phyloP scores from a whole-genome alignment of 257 asterid genomes.

The Ballota nigra region DNA sequence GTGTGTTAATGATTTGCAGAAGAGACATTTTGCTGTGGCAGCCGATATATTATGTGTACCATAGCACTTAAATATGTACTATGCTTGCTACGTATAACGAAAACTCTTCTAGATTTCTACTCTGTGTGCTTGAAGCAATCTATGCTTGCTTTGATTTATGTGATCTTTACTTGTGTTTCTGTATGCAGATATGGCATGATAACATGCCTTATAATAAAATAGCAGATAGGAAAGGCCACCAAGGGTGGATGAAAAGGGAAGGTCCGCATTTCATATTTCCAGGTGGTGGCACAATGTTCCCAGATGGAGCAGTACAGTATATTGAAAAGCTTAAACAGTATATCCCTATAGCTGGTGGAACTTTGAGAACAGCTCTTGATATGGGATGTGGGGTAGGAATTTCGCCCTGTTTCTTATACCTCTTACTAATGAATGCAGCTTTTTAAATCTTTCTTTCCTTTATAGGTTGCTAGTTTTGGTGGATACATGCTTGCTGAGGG shows the following conservation, averaged over 20 bases:
- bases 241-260: constrained; percentile 97
- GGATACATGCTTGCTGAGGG: constrained; percentile 85
- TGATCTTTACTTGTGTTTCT: constrained; percentile 16
- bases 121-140: constrained; percentile 10
- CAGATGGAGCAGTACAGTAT: constrained; percentile 88
- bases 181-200: constrained; percentile 87
- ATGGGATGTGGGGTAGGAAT: constrained; percentile 95
- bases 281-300: constrained; percentile 98
- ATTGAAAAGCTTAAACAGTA: constrained; percentile 93
- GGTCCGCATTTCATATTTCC: constrained; percentile 89
- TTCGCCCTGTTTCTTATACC: neutral
- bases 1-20: neutral
- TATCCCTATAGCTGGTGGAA: constrained; percentile 83
- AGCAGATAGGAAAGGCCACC: constrained; percentile 97
- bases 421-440: neutral
- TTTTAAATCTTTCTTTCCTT: constrained; percentile 16
- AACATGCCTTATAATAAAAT: constrained; percentile 92
- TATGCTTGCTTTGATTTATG: constrained; percentile 7
- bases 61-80: neutral
- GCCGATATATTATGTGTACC: neutral
- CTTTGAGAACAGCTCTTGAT: constrained; percentile 92
- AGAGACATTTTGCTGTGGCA: neutral
- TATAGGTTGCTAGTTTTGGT: constrained; percentile 98
- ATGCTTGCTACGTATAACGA: neutral
- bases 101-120: neutral